These are phyloP conservation scores for Alternaria gaisen DNA, from an alignment of 2,329 filamentous ascomycete species.

Conservation along the genomic window DNA sequence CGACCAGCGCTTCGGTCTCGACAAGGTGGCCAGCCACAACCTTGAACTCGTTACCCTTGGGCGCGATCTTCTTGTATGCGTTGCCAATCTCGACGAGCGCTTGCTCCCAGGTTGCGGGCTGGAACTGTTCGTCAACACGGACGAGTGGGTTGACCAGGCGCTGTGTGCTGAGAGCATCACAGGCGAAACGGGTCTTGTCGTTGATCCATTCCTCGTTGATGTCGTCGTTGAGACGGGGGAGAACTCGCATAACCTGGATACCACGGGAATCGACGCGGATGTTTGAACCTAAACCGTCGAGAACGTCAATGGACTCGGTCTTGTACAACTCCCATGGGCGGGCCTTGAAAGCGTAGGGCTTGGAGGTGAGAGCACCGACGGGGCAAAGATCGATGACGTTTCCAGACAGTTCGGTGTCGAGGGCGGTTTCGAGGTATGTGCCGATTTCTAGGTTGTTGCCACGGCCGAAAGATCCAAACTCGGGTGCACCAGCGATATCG, in stretches of 20 bases:
- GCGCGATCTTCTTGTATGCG: slow-evolving; percentile 80
- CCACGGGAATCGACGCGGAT: slow-evolving; percentile 93
- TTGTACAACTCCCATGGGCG: slow-evolving; percentile 97
- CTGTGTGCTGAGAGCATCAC: slow-evolving; percentile 96
- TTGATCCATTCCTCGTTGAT: slow-evolving; percentile 99
- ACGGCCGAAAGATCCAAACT: slow-evolving; percentile 92
- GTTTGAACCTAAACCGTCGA: slow-evolving; percentile 91
- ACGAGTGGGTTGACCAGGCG: slow-evolving; percentile 91
- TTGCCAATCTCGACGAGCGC: slow-evolving; percentile 86
- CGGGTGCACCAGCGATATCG: slow-evolving; percentile 93
- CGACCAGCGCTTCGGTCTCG: slow-evolving; percentile 92
- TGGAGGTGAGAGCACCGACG: slow-evolving; percentile 94
- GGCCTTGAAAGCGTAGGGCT: slow-evolving; percentile 96
- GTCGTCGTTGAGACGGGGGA: slow-evolving; percentile 94
- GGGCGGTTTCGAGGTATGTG: slow-evolving; percentile 92
- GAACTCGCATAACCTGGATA: slow-evolving; percentile 92
- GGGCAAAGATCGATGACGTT: slow-evolving; percentile 99
- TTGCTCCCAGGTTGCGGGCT: slow-evolving; percentile 94
- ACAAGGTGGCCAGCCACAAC: slow-evolving; percentile 88
- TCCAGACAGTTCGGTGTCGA: slow-evolving; percentile 93
- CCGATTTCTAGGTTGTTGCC: slow-evolving; percentile 98
- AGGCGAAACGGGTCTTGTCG: slow-evolving; percentile 96
- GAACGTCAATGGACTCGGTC: slow-evolving; percentile 93
- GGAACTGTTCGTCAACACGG: slow-evolving; percentile 87
- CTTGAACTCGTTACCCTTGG: slow-evolving; percentile 95